phyloP scores from a whole-genome alignment of 2,329 filamentous ascomycete species.

The Coniochaeta sp. region DNA sequence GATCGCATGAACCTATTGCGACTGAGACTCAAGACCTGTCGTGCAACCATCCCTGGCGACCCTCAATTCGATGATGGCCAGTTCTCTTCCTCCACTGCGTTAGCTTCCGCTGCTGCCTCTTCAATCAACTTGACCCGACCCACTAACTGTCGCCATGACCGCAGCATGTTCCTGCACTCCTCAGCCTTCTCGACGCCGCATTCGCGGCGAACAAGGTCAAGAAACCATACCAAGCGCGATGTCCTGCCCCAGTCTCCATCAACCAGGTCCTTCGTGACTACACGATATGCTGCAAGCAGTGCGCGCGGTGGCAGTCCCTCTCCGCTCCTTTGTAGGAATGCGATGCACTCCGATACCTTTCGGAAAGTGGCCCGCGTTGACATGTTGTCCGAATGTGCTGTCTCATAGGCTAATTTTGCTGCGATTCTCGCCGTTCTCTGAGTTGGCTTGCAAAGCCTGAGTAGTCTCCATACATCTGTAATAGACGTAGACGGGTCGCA shows the following conservation, averaged over 20 bases:
- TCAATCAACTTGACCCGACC: not conserved
- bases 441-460: not conserved
- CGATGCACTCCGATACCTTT: slow-evolving; percentile 22
- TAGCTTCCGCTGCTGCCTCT: not conserved
- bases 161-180: slow-evolving; percentile 13
- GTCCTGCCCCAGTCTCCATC: slow-evolving; percentile 24
- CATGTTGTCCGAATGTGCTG: slow-evolving; percentile 12
- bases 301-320: slow-evolving; percentile 13
- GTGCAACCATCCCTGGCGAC: not conserved
- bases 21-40: not conserved
- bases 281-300: slow-evolving; percentile 21
- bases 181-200: slow-evolving; percentile 13
- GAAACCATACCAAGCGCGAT: slow-evolving; percentile 25
- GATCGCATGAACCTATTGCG: not conserved
- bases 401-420: slow-evolving; percentile 10
- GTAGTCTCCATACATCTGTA: not conserved
- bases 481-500: not conserved
- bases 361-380: slow-evolving; percentile 17
- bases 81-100: not conserved
- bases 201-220: slow-evolving; percentile 21
- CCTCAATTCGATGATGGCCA: not conserved
- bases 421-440: slow-evolving; percentile 11
- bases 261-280: slow-evolving; percentile 26
- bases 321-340: slow-evolving; percentile 17
- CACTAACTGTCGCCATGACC: slow-evolving; percentile 15